Percentiles rank a stretch among this genome's conserved stretches.
Evolutionary conservation across 306 rosid genomes (phyloP).

Genomic region (Medicago ruthenica): DNA sequence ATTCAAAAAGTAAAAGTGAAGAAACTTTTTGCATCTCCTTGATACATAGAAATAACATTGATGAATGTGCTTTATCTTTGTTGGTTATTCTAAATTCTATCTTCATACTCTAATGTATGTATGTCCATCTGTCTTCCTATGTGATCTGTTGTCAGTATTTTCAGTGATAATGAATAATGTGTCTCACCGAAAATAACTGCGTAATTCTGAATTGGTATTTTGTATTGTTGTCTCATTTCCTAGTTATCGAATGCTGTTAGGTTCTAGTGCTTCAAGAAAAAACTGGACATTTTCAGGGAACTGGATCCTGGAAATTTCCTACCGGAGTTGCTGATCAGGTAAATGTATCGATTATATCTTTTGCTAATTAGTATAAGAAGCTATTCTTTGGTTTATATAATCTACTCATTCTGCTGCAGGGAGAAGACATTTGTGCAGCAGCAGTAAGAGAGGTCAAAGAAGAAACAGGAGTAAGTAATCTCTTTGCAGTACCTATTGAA

Average conservation of each 20-base stretch:
- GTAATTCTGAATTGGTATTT: background rate
- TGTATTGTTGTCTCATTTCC: slow-evolving; percentile 18
- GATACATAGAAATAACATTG: too few species aligned
- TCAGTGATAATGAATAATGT: slow-evolving; percentile 11
- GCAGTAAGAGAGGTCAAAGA: slow-evolving; percentile 88
- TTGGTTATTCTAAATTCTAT: too few species aligned
- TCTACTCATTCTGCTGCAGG: slow-evolving; percentile 56
- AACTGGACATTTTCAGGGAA: slow-evolving; percentile 62
- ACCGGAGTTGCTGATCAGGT: slow-evolving; percentile 92
- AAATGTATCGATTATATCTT: slow-evolving; percentile 13
- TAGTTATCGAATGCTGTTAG: slow-evolving; percentile 44
- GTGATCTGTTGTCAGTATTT: slow-evolving; percentile 10
- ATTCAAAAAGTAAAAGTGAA: slow-evolving; percentile 16
- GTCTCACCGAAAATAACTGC: background rate
- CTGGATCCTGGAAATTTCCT: slow-evolving; percentile 82
- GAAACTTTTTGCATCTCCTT: too few species aligned
- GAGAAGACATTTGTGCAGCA: slow-evolving; percentile 82
- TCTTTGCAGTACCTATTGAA: slow-evolving; percentile 10
- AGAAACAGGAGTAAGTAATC: slow-evolving; percentile 86
- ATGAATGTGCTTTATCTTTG: too few species aligned
- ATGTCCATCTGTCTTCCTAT: background rate
- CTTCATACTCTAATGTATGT: too few species aligned
- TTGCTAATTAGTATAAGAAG: slow-evolving; percentile 13
- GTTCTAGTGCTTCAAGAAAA: slow-evolving; percentile 89
- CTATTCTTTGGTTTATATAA: slow-evolving; percentile 8